Conservation (phyloP, 1,284 basidiomycete species). For the Ceratobasidium sp. region DNA sequence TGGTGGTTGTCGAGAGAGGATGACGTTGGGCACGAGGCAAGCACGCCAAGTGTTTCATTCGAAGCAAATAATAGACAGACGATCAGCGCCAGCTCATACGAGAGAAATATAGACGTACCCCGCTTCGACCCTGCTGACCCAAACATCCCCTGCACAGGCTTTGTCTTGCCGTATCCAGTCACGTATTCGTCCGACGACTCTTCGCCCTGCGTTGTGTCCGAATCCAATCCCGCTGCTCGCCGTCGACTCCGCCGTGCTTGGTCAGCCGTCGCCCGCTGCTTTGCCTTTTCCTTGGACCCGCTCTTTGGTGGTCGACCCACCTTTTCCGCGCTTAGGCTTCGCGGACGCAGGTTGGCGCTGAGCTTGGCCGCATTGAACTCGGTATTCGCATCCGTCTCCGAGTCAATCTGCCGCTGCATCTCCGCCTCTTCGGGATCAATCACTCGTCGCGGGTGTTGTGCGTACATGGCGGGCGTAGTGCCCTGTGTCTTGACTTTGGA, state of each 20-base stretch:
- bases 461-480: too few species aligned
- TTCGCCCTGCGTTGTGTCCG: constrained; percentile 33
- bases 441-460: neutral
- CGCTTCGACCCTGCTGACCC: constrained; percentile 1
- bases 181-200: constrained; percentile 23
- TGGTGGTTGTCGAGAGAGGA: neutral
- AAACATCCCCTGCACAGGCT: constrained; percentile 6
- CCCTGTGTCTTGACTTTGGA: neutral
- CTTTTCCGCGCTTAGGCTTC: neutral
- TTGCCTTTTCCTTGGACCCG: constrained; percentile 5
- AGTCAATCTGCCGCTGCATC: constrained; percentile 8
- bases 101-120: neutral
- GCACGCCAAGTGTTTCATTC: constrained; percentile 25
- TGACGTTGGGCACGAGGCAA: constrained; percentile 10
- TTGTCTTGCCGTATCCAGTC: constrained; percentile 7
- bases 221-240: constrained; percentile 5
- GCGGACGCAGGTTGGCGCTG: constrained; percentile 14
- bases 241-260: constrained; percentile 10
- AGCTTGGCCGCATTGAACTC: constrained; percentile 26
- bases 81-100: neutral
- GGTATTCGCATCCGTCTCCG: constrained; percentile 32
- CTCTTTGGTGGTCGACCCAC: neutral
- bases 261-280: constrained; percentile 17
- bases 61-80: neutral
- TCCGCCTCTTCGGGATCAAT: neutral